Evolutionary conservation across 345 rosid genomes (phyloP).

Genomic region (Rubroshorea leprosula): DNA sequence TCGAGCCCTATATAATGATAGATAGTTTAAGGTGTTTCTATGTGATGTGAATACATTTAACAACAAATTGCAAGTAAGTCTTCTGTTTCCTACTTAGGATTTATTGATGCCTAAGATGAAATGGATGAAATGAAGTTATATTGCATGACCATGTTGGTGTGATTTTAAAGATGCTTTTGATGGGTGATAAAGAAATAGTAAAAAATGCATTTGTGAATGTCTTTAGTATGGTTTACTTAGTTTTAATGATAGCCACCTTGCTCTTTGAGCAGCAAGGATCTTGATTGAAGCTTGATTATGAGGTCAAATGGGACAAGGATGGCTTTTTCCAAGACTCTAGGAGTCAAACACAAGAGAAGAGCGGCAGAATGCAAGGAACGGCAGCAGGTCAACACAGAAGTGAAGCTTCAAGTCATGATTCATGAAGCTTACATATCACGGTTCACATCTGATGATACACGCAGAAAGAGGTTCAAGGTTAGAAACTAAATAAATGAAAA

Average conservation of each 20-base stretch:
- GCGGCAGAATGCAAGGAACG: slow-evolving; percentile 26
- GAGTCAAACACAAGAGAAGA: slow-evolving; percentile 36
- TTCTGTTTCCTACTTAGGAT: not conserved
- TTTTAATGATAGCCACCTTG: slow-evolving; percentile 8
- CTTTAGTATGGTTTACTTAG: not conserved
- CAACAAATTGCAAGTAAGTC: not conserved
- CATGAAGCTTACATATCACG: slow-evolving; percentile 28
- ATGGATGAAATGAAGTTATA: not conserved
- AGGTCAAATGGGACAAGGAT: slow-evolving; percentile 74
- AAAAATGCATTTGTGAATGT: slow-evolving; percentile 2
- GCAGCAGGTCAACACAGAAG: slow-evolving; percentile 30
- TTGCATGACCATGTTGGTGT: not conserved
- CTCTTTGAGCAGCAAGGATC: slow-evolving; percentile 71
- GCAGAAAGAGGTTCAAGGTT: slow-evolving; percentile 86
- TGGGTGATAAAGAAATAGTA: not conserved
- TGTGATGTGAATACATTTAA: not conserved
- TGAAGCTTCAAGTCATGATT: slow-evolving; percentile 37
- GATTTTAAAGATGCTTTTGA: not conserved
- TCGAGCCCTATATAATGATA: not conserved
- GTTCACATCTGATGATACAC: slow-evolving; percentile 39
- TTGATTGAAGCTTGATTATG: slow-evolving; percentile 69
- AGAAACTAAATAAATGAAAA: slow-evolving; percentile 12
- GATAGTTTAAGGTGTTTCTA: not conserved
- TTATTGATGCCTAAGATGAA: not conserved
- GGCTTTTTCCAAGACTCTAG: slow-evolving; percentile 58